phyloP scores from a whole-genome alignment of 2,329 filamentous ascomycete genomes.

The Claviceps spartinae region DNA sequence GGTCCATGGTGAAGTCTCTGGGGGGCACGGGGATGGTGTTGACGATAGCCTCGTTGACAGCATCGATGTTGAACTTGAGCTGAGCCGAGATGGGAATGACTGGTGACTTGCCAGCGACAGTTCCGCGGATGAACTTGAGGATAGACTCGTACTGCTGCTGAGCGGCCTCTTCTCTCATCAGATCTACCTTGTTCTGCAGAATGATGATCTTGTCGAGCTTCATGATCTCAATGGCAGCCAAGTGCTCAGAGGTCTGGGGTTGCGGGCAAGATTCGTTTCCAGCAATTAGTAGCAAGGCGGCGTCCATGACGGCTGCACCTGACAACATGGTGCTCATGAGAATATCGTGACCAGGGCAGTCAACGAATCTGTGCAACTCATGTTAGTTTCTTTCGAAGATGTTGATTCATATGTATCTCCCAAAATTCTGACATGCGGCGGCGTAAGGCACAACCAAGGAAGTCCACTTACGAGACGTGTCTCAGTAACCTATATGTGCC shows the following conservation, averaged over 20 bases:
- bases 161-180: conserved; percentile 93
- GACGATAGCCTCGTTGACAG: conserved; percentile 90
- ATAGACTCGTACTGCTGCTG: conserved; percentile 94
- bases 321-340: conserved; percentile 99
- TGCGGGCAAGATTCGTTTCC: conserved; percentile 98
- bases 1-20: conserved; percentile 80
- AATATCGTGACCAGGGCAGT: conserved; percentile 99
- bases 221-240: conserved; percentile 99
- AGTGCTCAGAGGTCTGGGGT: conserved; percentile 95
- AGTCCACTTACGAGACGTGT: conserved; percentile 69
- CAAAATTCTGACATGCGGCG: too few relatives aligned
- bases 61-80: conserved; percentile 99
- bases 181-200: conserved; percentile 97
- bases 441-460: background rate
- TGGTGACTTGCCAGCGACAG: conserved; percentile 84
- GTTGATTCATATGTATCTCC: too few relatives aligned
- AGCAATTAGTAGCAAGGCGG: conserved; percentile 86
- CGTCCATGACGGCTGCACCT: conserved; percentile 98
- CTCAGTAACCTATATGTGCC: conserved; percentile 80
- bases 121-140: conserved; percentile 95
- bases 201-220: conserved; percentile 99
- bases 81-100: conserved; percentile 96
- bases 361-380: conserved; percentile 55
- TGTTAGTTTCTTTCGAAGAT: conserved; percentile 7
- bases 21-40: conserved; percentile 86